These are phyloP conservation scores for Bruguiera hainesii DNA, from an alignment of 441 rosid genomes.

Conservation along the genomic window DNA sequence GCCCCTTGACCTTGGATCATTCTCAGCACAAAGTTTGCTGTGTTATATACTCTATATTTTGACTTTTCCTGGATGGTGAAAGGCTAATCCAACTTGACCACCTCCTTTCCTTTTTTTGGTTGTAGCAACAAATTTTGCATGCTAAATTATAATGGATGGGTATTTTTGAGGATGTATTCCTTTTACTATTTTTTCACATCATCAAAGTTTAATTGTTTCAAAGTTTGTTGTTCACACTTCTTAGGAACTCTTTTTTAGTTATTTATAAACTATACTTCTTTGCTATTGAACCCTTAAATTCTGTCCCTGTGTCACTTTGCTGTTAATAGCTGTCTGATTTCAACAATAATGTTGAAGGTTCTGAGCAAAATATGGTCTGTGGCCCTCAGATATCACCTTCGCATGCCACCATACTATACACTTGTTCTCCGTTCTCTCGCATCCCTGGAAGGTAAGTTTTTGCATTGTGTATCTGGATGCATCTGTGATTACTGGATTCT, in stretches of 20 bases:
- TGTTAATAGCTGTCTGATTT: conserved; percentile 22
- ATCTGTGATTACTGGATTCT: no score
- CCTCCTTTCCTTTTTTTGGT: background rate
- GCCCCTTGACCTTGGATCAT: background rate
- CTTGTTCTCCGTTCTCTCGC: conserved; percentile 95
- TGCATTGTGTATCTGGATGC: background rate
- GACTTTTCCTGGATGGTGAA: conserved; percentile 4
- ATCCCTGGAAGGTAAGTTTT: conserved; percentile 80
- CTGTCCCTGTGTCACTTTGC: conserved; percentile 5
- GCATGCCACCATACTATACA: conserved; percentile 97
- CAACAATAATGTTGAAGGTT: conserved; percentile 47
- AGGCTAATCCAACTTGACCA: background rate
- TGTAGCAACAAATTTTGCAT: background rate
- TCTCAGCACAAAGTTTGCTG: conserved; percentile 5
- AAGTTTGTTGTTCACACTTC: background rate
- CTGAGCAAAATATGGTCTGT: conserved; percentile 78
- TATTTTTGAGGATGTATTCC: background rate
- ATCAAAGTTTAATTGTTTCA: no score
- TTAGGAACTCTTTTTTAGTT: conserved; percentile 1
- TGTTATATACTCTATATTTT: conserved; percentile 2
- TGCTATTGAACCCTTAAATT: background rate
- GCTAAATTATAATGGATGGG: background rate
- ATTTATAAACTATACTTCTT: background rate
- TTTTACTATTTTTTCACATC: no score
- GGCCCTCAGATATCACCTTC: conserved; percentile 87